phyloP scores from a whole-genome alignment of 78 protist genomes.

The Cyanophora paradoxa region DNA sequence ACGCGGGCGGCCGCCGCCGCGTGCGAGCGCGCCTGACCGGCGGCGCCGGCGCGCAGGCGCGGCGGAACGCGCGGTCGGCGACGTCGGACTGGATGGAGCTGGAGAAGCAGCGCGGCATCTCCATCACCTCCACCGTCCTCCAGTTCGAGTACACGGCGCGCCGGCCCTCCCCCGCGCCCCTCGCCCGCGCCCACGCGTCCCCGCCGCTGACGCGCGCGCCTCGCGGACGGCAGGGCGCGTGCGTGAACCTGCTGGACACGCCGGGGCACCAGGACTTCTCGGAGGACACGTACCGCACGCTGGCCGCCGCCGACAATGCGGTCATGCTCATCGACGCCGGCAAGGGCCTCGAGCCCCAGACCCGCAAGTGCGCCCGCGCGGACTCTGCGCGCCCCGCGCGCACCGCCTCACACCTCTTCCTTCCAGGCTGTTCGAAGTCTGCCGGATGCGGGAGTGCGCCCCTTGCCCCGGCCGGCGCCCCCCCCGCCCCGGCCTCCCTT shows the following conservation, averaged over 20 bases:
- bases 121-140: slow-evolving; percentile 40
- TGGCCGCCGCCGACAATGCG: slow-evolving; percentile 50
- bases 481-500: not conserved
- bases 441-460: slow-evolving; percentile 19
- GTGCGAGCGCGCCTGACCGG: no score
- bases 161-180: no score
- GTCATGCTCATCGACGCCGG: slow-evolving; percentile 38
- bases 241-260: slow-evolving; percentile 19
- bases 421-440: no score
- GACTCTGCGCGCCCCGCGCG: no score
- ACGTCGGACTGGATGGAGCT: slow-evolving; percentile 32
- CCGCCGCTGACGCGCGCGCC: no score
- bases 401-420: no score
- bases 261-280: slow-evolving; percentile 42
- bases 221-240: no score
- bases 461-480: not conserved
- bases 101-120: slow-evolving; percentile 41
- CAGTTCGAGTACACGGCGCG: slow-evolving; percentile 19
- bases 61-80: slow-evolving; percentile 28
- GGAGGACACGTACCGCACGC: slow-evolving; percentile 44
- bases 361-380: no score
- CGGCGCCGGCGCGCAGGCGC: no score
- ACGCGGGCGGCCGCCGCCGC: no score
- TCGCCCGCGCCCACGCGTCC: no score
- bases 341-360: slow-evolving; percentile 35